Evolutionary conservation across 139 green algal genomes (phyloP), one percentile per base, ranked within the genome.

Genomic region (Closterium sp.): DNA sequence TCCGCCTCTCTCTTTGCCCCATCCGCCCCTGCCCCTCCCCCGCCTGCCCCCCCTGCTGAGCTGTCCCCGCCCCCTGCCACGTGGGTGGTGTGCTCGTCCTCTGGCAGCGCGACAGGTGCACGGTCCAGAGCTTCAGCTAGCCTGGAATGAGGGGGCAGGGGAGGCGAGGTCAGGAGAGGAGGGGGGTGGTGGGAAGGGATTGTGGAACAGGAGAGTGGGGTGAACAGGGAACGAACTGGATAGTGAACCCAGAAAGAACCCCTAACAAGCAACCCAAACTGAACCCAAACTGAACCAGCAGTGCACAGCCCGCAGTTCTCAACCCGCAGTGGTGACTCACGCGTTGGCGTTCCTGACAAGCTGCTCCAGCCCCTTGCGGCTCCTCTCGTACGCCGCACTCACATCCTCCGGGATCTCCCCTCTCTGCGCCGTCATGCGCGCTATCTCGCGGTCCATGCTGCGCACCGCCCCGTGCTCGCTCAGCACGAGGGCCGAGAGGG

Each of bases 361-460:
- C 2, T 92, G 84, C 84, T 98, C 97, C 90, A 96, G 96, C 6
- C 91, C 87, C 81, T 96, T 96, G 16, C 96, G 93, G 76, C 94
- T 33, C 23, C 76, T 38, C 94, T 98, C 97, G 34, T 98, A 98
- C 33, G 95, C 93, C 0, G 92, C 91, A 0, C 94, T 95, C 76
- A 95, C 93, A 36, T 97, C 95, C 66, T 98, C 97, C 4, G 96
- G 94, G 38, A 99, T 91, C 85, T 98, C 97, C 2, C 97, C 97
- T 84, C 94, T 95, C 69, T 84, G 90, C 81, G 94, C 94, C 1
- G 96, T 76, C 7, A 95, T 87, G 19, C 90, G 86, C 4, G 84
- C 91, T 34, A 96, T 96, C 4, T 95, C 90, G 33, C 93, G 84
- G 81, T 98, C 97, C 81, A 91, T 91, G 1, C 85, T 88, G 34